These are phyloP conservation scores for Naematelia aurantialba DNA, from an alignment of 768 basidiomycete genomes.

Conservation along the genomic window DNA sequence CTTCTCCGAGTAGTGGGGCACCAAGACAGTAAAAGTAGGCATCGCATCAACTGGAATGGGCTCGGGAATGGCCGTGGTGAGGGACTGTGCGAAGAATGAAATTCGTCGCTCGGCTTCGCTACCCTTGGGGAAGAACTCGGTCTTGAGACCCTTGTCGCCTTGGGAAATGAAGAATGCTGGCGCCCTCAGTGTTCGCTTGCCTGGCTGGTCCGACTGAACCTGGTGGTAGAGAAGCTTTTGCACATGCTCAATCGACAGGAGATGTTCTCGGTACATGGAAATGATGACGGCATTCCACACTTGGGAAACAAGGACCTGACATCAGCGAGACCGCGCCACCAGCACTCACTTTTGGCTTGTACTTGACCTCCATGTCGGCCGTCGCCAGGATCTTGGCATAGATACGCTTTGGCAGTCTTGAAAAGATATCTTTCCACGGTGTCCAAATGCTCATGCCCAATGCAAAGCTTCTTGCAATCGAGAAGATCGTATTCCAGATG, in stretches of 20 bases:
- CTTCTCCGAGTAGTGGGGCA: slow-evolving; percentile 99
- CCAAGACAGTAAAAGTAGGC: slow-evolving; percentile 98
- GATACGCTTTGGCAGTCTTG: slow-evolving; percentile 90
- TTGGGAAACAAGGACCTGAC: slow-evolving; percentile 89
- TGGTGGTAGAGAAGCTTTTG: slow-evolving; percentile 98
- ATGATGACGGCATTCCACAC: slow-evolving; percentile 99
- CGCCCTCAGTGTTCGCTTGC: slow-evolving; percentile 84
- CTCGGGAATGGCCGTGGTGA: slow-evolving; percentile 91
- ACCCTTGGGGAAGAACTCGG: slow-evolving; percentile 87
- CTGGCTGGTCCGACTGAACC: slow-evolving; percentile 82
- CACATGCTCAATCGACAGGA: slow-evolving; percentile 98
- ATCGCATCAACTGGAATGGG: slow-evolving; percentile 97
- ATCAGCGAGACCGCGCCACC: slow-evolving; percentile 8
- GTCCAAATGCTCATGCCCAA: slow-evolving; percentile 98
- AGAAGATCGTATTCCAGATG: slow-evolving; percentile 95
- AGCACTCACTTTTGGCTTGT: slow-evolving; percentile 87
- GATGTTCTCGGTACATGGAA: slow-evolving; percentile 98
- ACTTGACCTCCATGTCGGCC: slow-evolving; percentile 93
- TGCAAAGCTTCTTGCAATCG: slow-evolving; percentile 63
- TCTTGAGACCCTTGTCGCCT: slow-evolving; percentile 76
- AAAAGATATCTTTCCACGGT: slow-evolving; percentile 97
- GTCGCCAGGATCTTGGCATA: slow-evolving; percentile 94
- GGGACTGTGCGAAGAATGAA: slow-evolving; percentile 96
- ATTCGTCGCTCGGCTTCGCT: slow-evolving; percentile 96
- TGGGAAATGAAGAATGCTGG: slow-evolving; percentile 99